phyloP scores from a whole-genome alignment of 2,329 filamentous ascomycete genomes.

The Fonsecaea monophora region DNA sequence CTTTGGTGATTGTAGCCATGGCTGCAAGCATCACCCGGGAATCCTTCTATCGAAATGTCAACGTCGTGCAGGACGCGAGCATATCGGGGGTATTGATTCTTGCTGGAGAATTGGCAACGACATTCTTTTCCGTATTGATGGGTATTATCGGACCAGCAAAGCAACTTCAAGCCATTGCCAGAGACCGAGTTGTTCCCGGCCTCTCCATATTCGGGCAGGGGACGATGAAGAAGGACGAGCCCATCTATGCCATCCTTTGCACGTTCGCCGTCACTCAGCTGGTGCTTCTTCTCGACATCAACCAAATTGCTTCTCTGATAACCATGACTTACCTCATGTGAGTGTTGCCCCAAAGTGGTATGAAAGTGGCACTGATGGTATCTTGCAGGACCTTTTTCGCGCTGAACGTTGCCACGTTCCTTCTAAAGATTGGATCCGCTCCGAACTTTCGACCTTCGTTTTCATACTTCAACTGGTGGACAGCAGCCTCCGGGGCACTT shows the following conservation, averaged over 20 bases:
- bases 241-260: constrained; percentile 75
- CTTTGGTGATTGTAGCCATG: constrained; percentile 78
- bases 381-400: constrained; percentile 73
- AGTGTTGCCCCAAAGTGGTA: constrained; percentile 10
- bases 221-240: constrained; percentile 74
- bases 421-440: constrained; percentile 84
- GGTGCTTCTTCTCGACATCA: constrained; percentile 81
- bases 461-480: constrained; percentile 87
- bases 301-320: constrained; percentile 86
- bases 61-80: constrained; percentile 82
- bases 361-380: constrained; percentile 10
- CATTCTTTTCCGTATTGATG: constrained; percentile 86
- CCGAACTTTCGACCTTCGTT: constrained; percentile 90
- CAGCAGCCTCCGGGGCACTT: constrained; percentile 75
- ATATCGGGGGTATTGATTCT: constrained; percentile 76
- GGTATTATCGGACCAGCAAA: constrained; percentile 85
- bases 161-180: constrained; percentile 79
- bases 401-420: constrained; percentile 84
- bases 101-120: constrained; percentile 80
- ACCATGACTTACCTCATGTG: constrained; percentile 88
- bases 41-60: constrained; percentile 76
- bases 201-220: constrained; percentile 76
- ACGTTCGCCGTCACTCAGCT: constrained; percentile 79
- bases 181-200: constrained; percentile 79
- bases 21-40: constrained; percentile 75